phyloP scores from a whole-genome alignment of 768 basidiomycete genomes.

The Amanita brunnescens region DNA sequence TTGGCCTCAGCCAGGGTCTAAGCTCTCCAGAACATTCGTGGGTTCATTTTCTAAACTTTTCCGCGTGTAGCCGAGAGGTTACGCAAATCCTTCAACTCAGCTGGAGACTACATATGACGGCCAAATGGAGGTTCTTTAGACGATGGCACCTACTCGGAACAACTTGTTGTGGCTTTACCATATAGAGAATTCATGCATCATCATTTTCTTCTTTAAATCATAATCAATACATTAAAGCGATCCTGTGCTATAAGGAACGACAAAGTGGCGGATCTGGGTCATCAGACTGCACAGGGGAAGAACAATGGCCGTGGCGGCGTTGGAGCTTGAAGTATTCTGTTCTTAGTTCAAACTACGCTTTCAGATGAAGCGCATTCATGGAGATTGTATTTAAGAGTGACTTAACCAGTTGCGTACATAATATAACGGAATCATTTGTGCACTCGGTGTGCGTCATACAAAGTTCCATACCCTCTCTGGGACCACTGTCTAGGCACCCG shows the following conservation, averaged over 20 bases:
- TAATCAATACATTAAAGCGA: not conserved
- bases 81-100: not conserved
- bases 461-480: not conserved
- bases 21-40: not conserved
- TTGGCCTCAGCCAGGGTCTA: not conserved
- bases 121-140: not conserved
- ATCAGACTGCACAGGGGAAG: no score
- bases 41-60: not conserved
- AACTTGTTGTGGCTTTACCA: not conserved
- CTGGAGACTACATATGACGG: not conserved
- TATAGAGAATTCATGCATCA: not conserved
- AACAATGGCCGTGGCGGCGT: no score
- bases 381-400: no score
- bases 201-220: not conserved
- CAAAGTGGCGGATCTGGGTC: no score
- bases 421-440: not conserved
- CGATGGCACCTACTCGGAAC: not conserved
- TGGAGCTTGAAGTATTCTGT: not conserved
- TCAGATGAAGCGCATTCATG: no score
- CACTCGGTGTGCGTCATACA: slow-evolving; percentile 1
- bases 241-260: no score
- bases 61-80: not conserved
- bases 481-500: not conserved
- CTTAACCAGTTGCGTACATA: no score
- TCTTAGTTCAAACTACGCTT: not conserved